phyloP scores from a whole-genome alignment of 371 early-diverging fungal species.

The Nematocida ironsii region DNA sequence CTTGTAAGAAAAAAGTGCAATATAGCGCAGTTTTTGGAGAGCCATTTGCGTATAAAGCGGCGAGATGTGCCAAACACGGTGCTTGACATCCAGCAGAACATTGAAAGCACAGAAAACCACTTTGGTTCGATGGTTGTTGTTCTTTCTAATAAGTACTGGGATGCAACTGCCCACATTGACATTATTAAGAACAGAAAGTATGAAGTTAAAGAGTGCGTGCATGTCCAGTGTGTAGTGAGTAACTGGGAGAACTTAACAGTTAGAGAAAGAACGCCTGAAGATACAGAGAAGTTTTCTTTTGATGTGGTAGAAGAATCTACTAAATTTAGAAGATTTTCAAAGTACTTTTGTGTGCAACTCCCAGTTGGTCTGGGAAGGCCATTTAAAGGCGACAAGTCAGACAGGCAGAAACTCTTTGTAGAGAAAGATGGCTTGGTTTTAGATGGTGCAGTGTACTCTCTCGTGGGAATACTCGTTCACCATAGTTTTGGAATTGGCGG shows the following conservation, averaged over 20 bases:
- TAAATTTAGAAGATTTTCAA: constrained; percentile 36
- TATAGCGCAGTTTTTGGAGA: constrained; percentile 31
- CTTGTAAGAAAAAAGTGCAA: constrained; percentile 36
- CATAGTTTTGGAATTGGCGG: constrained; percentile 57
- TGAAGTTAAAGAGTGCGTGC: constrained; percentile 26
- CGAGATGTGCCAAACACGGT: constrained; percentile 20
- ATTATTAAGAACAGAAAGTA: constrained; percentile 44
- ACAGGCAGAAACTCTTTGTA: constrained; percentile 34
- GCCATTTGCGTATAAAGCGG: constrained; percentile 12
- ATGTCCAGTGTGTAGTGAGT: constrained; percentile 51
- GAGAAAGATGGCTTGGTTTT: constrained; percentile 50
- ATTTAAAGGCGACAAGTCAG: constrained; percentile 34
- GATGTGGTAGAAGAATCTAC: constrained; percentile 21
- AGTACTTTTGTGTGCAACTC: constrained; percentile 58
- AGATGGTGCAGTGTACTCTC: constrained; percentile 37
- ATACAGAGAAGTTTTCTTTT: background rate
- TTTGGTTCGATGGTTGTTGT: constrained; percentile 19
- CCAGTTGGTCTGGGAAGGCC: constrained; percentile 41
- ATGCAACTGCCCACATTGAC: constrained; percentile 35
- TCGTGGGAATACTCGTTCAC: constrained; percentile 49
- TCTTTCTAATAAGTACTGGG: constrained; percentile 48
- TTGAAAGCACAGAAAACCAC: background rate
- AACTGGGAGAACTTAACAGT: constrained; percentile 45
- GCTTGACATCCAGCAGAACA: constrained; percentile 32
- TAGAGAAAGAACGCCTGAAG: background rate